These are phyloP conservation scores for Populus euphratica DNA, from an alignment of 345 rosid species.

Conservation along the genomic window DNA sequence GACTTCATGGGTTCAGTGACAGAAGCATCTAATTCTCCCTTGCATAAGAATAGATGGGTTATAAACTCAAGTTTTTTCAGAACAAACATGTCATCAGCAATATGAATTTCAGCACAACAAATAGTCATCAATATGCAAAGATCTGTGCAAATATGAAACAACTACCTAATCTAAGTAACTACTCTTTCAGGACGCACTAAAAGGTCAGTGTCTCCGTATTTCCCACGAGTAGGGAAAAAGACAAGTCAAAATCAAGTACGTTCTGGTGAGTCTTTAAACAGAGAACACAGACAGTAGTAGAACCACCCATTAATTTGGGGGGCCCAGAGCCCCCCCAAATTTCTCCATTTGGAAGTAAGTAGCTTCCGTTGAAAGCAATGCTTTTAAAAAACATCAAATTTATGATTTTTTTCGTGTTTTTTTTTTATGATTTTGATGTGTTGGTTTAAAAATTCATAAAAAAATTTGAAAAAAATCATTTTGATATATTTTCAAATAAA, in stretches of 20 bases:
- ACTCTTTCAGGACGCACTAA: neutral
- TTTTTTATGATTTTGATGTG: no score
- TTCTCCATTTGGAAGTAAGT: no score
- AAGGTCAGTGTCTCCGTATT: neutral
- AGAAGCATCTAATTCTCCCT: neutral
- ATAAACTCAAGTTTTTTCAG: neutral
- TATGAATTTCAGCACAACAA: neutral
- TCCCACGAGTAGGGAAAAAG: neutral
- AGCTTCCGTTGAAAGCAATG: no score
- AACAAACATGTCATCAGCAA: neutral
- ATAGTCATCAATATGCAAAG: neutral
- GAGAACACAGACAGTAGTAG: neutral
- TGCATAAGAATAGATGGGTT: neutral
- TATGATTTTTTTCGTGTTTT: no score
- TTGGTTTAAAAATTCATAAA: no score
- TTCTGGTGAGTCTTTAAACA: neutral
- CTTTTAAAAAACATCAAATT: no score
- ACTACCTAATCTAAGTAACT: neutral
- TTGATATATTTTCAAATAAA: no score
- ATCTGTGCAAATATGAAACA: neutral
- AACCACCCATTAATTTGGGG: no score
- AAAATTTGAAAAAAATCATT: no score
- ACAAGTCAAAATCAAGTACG: neutral
- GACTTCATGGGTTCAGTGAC: neutral
- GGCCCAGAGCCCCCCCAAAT: no score